phyloP scores from a whole-genome alignment of 116 monocot species.

The Posidonia oceanica region DNA sequence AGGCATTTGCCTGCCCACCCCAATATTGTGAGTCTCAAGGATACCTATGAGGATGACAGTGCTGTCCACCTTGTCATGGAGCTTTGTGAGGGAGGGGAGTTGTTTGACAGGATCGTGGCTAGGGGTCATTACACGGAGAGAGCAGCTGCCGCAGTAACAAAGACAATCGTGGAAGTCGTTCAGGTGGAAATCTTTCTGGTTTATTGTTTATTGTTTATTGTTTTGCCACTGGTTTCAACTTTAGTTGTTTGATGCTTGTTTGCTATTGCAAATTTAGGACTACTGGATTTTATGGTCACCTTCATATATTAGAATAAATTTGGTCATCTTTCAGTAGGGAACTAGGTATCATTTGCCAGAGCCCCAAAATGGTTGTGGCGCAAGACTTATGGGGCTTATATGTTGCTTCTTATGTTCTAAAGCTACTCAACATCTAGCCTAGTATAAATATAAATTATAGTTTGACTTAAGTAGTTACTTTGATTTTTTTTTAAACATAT shows the following conservation, averaged over 20 bases:
- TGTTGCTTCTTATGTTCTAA: no score
- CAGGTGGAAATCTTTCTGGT: slow-evolving; percentile 31
- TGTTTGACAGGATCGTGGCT: slow-evolving; percentile 73
- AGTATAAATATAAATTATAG: no score
- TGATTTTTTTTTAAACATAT: no score
- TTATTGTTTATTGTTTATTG: background rate
- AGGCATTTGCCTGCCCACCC: slow-evolving; percentile 42
- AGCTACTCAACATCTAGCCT: no score
- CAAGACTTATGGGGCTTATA: no score
- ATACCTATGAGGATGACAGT: slow-evolving; percentile 48
- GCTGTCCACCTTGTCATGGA: slow-evolving; percentile 77
- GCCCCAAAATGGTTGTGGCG: no score
- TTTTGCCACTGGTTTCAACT: background rate
- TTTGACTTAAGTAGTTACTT: no score
- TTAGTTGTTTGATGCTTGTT: background rate
- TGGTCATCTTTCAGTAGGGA: no score
- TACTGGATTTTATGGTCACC: no score
- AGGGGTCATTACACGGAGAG: slow-evolving; percentile 62
- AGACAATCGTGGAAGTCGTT: slow-evolving; percentile 73
- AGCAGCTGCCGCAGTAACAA: slow-evolving; percentile 48
- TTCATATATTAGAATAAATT: no score
- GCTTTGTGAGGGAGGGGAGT: slow-evolving; percentile 86
- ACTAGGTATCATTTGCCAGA: no score
- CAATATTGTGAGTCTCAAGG: slow-evolving; percentile 54
- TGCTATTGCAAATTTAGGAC: background rate